These are phyloP conservation scores for Leptosphaerulina australis DNA, from an alignment of 2,329 filamentous ascomycete species.

Conservation along the genomic window DNA sequence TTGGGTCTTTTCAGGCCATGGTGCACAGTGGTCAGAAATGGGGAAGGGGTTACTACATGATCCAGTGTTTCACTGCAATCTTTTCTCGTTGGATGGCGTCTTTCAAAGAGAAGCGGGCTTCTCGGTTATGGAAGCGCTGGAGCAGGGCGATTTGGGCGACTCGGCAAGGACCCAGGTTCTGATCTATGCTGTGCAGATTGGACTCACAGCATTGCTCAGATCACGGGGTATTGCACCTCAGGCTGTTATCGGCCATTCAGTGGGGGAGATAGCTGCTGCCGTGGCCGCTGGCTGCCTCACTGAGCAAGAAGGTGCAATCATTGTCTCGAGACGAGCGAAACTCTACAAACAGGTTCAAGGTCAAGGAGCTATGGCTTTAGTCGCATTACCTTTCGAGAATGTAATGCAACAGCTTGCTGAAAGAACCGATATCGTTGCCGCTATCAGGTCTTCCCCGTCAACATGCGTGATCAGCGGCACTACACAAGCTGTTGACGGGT, in stretches of 20 bases:
- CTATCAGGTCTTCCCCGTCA: constrained; percentile 47
- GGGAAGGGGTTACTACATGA: constrained; percentile 45
- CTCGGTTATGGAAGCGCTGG: constrained; percentile 26
- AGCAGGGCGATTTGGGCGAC: constrained; percentile 24
- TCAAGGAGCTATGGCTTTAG: constrained; percentile 40
- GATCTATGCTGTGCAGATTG: constrained; percentile 49
- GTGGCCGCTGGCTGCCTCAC: constrained; percentile 38
- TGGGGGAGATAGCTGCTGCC: constrained; percentile 52
- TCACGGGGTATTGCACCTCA: constrained; percentile 40
- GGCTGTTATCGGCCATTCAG: constrained; percentile 52
- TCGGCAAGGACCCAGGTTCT: constrained; percentile 43
- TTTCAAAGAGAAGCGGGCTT: constrained; percentile 27
- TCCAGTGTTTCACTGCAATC: constrained; percentile 30
- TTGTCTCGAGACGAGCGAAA: constrained; percentile 45
- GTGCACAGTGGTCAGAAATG: constrained; percentile 53
- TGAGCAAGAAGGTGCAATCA: constrained; percentile 43
- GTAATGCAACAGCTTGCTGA: constrained; percentile 31
- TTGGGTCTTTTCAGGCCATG: constrained; percentile 55
- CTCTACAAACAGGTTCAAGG: constrained; percentile 44
- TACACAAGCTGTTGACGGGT: constrained; percentile 30
- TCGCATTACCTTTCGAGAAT: constrained; percentile 40
- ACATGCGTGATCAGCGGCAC: constrained; percentile 47
- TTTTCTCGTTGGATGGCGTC: constrained; percentile 34
- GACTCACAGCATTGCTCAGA: constrained; percentile 40
- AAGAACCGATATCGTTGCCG: constrained; percentile 37